phyloP scores from a whole-genome alignment of 2,329 filamentous ascomycete genomes.

The Clarireedia paspali region DNA sequence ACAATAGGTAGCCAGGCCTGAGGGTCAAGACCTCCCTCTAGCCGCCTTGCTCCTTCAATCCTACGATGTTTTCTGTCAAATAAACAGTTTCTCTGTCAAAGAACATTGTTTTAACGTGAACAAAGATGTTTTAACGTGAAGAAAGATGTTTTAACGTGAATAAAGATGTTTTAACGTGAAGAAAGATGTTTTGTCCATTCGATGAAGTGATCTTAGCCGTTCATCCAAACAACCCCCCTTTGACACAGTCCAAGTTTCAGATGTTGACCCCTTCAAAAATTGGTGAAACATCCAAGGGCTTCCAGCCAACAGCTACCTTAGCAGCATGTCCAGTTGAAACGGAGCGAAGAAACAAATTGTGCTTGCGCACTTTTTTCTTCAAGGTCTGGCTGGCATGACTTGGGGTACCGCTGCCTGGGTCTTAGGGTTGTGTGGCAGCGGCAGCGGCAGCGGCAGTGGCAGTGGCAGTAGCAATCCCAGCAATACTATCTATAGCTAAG shows the following conservation, averaged over 20 bases:
- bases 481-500: too few species aligned
- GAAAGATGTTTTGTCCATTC: not conserved
- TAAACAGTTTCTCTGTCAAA: too few species aligned
- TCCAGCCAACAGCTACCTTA: not conserved
- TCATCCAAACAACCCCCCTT: conserved; percentile 2
- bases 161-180: too few species aligned
- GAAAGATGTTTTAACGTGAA: not conserved
- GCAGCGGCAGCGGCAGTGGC: too few species aligned
- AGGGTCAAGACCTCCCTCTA: too few species aligned
- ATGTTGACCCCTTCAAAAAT: not conserved
- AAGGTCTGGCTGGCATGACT: not conserved
- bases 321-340: not conserved
- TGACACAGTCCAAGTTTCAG: conserved; percentile 5
- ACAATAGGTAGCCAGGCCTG: too few species aligned
- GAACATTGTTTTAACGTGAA: too few species aligned
- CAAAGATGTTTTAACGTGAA: not conserved
- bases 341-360: not conserved
- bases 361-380: not conserved
- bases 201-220: not conserved
- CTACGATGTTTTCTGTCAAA: too few species aligned
- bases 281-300: conserved; percentile 5
- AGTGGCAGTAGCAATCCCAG: too few species aligned
- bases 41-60: too few species aligned
- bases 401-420: not conserved
- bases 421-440: too few species aligned